Base-by-base conservation (phyloP, 169 alveolate species). In the Plasmodium gonderi region DNA sequence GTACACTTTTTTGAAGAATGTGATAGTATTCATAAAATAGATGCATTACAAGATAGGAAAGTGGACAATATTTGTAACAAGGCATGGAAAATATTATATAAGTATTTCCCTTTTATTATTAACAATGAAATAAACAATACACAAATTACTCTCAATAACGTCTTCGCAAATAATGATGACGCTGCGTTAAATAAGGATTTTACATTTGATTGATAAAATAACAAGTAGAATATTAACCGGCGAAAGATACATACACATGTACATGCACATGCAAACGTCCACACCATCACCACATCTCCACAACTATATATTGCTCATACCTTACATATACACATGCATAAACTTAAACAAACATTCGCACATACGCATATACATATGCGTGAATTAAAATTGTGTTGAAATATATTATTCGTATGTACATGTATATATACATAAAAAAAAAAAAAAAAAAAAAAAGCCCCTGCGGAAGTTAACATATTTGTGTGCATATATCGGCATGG, bases 1-100 rank as follows among this genome's bases (percentile, higher is more conserved):
- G 95, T 96, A 45, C 80, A 80, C 20, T 95, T 96, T 49, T 92
- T 98, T 1, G 99, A 97, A 81, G 97, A 94, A 91, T 80, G 93
- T 80, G 97, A 95, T 23, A 96, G 96, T 51, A 93, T 95, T 23
- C 95, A 95, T 17, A 69, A 91, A 45, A 77, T 95, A 90, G 97
- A 95, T 65, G 80, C 95, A 23, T 60, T 95, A 74, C 97, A 95
- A 77, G 96, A 94, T 36, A 94, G 97, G 80, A 95, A 95, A 79
- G 94, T 95, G 78, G 87, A 95, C 38, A 91, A 91, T 29, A 92
- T 95, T 31, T 95, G 95, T 80, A 91, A 94, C 64, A 94, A 94
- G 87, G 96, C 97, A 6, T 90, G 96, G 91, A 94, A 94, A 49
- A 95, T 95, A 40, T 49, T 95, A 54, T 91, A 95, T 81, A 80